Conservation (phyloP, 2,329 filamentous ascomycete species). For the Alternaria sp. region DNA sequence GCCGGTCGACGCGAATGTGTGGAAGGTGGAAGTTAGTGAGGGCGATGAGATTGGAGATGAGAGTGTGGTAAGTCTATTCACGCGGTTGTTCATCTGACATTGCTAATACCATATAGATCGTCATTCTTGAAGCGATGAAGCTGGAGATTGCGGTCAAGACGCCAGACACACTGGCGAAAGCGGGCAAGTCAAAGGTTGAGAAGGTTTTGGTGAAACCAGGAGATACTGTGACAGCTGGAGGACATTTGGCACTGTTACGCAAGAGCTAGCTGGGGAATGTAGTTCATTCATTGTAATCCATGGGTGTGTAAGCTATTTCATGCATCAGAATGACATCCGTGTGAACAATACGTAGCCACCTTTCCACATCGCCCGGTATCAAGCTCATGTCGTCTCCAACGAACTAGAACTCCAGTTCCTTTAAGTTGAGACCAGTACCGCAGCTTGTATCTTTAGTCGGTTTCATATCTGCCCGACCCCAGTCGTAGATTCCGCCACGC, state of each 20-base stretch:
- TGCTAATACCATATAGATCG: conserved; percentile 33
- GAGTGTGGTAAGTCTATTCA: conserved; percentile 32
- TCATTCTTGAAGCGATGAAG: conserved; percentile 57
- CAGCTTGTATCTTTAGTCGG: not conserved
- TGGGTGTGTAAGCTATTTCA: not conserved
- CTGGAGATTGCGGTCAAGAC: conserved; percentile 55
- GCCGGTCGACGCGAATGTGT: conserved; percentile 55
- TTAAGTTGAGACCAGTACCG: not conserved
- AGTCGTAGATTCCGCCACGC: conserved; percentile 5
- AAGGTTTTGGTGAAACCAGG: conserved; percentile 53
- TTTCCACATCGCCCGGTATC: not conserved
- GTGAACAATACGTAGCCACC: not conserved
- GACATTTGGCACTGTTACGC: conserved; percentile 38
- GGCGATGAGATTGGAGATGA: conserved; percentile 43
- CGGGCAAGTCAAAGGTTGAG: conserved; percentile 42
- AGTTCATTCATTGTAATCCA: not conserved
- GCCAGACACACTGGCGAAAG: conserved; percentile 31
- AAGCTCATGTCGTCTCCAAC: not conserved
- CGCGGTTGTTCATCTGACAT: not conserved
- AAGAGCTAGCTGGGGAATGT: not conserved
- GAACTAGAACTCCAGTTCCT: not conserved
- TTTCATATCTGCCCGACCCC: not conserved
- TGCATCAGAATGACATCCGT: not conserved
- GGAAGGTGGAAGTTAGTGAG: conserved; percentile 53
- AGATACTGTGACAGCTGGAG: conserved; percentile 49